Evolutionary conservation across 1,284 basidiomycete genomes (phyloP).

Genomic region (Pterula multifida): DNA sequence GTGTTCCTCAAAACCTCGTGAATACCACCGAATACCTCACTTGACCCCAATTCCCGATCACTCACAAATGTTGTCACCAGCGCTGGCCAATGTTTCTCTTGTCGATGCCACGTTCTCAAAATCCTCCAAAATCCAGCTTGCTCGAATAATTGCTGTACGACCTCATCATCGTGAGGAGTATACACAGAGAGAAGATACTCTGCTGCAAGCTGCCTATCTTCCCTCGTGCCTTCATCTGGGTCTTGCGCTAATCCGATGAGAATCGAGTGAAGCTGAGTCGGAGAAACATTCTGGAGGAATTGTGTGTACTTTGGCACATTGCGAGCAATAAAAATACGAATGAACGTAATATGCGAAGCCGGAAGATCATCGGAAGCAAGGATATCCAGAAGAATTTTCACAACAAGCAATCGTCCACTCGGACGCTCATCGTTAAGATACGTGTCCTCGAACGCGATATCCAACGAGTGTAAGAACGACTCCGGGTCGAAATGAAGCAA

Average conservation of each 20-base stretch:
- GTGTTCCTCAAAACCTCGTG: constrained; percentile 45
- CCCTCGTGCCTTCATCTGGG: constrained; percentile 42
- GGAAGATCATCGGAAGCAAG: constrained; percentile 42
- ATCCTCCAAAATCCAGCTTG: constrained; percentile 86
- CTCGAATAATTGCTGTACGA: constrained; percentile 63
- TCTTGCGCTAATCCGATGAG: constrained; percentile 72
- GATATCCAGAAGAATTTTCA: constrained; percentile 82
- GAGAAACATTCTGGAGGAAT: constrained; percentile 58
- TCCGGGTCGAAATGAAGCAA: constrained; percentile 88
- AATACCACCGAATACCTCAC: constrained; percentile 53
- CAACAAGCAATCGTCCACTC: constrained; percentile 71
- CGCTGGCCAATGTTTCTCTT: constrained; percentile 66
- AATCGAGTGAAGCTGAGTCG: constrained; percentile 61
- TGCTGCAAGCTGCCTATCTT: constrained; percentile 90
- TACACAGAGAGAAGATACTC: constrained; percentile 94
- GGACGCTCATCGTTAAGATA: constrained; percentile 74
- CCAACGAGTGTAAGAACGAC: constrained; percentile 87
- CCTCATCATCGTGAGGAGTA: constrained; percentile 68
- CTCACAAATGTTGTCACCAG: constrained; percentile 65
- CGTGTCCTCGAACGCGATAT: constrained; percentile 89
- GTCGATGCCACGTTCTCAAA: constrained; percentile 67
- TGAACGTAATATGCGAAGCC: constrained; percentile 63
- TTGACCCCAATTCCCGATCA: constrained; percentile 56
- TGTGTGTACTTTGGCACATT: constrained; percentile 97
- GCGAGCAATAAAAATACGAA: constrained; percentile 92